phyloP scores from a whole-genome alignment of 2,329 filamentous ascomycete genomes.

The Cladosporium sp. region DNA sequence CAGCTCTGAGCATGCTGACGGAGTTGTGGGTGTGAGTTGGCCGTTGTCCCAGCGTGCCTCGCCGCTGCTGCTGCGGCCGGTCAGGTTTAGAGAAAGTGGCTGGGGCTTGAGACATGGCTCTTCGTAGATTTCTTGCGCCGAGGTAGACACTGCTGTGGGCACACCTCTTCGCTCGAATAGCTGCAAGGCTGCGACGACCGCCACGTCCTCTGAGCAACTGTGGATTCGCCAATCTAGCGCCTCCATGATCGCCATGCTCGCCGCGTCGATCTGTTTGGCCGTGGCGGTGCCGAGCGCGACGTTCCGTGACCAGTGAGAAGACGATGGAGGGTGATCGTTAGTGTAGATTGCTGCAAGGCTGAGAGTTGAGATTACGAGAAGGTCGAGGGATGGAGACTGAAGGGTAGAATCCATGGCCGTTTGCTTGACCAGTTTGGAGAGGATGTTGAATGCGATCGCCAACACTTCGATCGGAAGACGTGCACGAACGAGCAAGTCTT shows the following conservation, averaged over 20 bases:
- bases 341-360: constrained; percentile 24
- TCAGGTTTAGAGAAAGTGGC: constrained; percentile 1
- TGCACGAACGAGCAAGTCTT: constrained; percentile 21
- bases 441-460: constrained; percentile 26
- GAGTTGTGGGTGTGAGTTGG: constrained; percentile 10
- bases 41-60: constrained; percentile 10
- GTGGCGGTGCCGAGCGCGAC: constrained; percentile 18
- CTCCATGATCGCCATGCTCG: constrained; percentile 17
- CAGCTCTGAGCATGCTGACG: not conserved
- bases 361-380: constrained; percentile 23
- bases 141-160: not conserved
- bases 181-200: constrained; percentile 12
- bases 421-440: constrained; percentile 16
- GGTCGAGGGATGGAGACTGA: constrained; percentile 15
- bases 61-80: not conserved
- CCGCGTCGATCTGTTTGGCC: constrained; percentile 16
- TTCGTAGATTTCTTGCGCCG: not conserved
- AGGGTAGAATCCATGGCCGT: constrained; percentile 6
- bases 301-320: constrained; percentile 20
- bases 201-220: constrained; percentile 13
- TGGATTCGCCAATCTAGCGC: constrained; percentile 25
- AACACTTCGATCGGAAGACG: constrained; percentile 24
- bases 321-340: constrained; percentile 20
- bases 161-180: constrained; percentile 1
- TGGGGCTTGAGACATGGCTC: constrained; percentile 4